Base-by-base conservation (phyloP, 1,284 basidiomycete genomes). In the Apiotrichum mycotoxinovorans region DNA sequence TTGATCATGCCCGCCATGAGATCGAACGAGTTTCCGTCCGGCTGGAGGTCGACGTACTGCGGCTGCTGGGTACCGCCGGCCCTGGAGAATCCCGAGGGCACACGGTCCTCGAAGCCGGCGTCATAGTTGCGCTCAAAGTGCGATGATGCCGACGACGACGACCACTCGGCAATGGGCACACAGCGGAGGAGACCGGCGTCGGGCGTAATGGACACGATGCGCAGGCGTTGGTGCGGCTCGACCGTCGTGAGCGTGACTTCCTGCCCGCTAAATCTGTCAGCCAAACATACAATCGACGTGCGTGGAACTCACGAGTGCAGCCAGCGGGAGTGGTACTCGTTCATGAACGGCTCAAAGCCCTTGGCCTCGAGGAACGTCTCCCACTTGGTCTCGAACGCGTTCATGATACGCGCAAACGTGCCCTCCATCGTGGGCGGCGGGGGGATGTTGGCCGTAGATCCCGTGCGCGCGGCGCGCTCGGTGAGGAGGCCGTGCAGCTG, bases 11-110 rank as follows among this genome's bases (percentile, higher is more conserved):
- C 91, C 52, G 86, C 83, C 86, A 98, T 89, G 70, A 98, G 82
- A 75, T 98, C 95, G 69, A 98, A 98, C 69, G 89, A 91, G 74
- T 99, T 99, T 30, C 94, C 92, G 69, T 98, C 93, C 3, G 95
- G 96, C 75, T 97, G 95, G 22, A 86, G 69, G 66, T 86, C 83
- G 42, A 85, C 79, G 51, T 74, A 81, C 46, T 70, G 65, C 30
- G 59, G 63, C 56, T 47, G 49, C 33, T 52, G 62, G 40, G 8
- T n/a, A 41, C n/a, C n/a, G 8, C 30, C 7, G 12, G 30, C 30
- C 18, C 20, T 38, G 10, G 44, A 47, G 10, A 10, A 7, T 9
- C 3, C n/a, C 51, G 23, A 15, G 25, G 51, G 44, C 3, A 54
- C 50, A 14, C 72, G 58, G 61, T 75, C 74, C 44, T 74, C 68